A percentile compares a stretch with the other conserved stretches of the same genome.
Conservation (phyloP, 2,329 filamentous ascomycete genomes). For the Pestalotiopsis sp. region DNA sequence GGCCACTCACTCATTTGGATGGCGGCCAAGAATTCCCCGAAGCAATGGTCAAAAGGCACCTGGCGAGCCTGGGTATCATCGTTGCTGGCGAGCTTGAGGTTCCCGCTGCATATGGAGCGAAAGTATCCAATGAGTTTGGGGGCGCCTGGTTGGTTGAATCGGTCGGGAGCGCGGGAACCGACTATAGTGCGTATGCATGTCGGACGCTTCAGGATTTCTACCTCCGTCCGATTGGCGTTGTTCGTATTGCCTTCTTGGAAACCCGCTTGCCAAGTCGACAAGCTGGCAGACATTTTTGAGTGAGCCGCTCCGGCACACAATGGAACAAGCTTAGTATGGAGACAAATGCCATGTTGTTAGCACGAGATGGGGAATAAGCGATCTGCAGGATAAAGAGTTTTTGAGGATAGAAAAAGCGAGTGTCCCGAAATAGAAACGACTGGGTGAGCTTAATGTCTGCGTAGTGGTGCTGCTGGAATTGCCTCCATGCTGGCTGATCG, state of each 20-base stretch:
- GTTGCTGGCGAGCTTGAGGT: not conserved
- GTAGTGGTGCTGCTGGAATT: no score
- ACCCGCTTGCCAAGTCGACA: not conserved
- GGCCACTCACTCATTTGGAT: not conserved
- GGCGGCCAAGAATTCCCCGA: not conserved
- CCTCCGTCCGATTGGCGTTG: not conserved
- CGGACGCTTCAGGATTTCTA: not conserved
- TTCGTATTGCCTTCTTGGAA: not conserved
- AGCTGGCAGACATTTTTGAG: not conserved
- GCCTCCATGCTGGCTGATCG: not conserved
- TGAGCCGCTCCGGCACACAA: not conserved
- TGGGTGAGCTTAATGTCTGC: not conserved
- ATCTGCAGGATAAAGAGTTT: not conserved
- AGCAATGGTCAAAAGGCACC: not conserved
- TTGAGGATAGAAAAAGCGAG: not conserved
- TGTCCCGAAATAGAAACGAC: not conserved
- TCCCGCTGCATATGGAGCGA: not conserved
- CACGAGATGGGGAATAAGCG: not conserved
- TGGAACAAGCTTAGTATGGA: not conserved
- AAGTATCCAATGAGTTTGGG: not conserved
- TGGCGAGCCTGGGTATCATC: not conserved
- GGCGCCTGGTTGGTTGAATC: not conserved
- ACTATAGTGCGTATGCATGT: not conserved
- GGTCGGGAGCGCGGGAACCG: not conserved
- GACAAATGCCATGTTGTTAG: not conserved